Evolutionary conservation across 768 basidiomycete species (phyloP), one percentile per base, ranked within the genome.

Genomic region (Butyriboletus loyo): DNA sequence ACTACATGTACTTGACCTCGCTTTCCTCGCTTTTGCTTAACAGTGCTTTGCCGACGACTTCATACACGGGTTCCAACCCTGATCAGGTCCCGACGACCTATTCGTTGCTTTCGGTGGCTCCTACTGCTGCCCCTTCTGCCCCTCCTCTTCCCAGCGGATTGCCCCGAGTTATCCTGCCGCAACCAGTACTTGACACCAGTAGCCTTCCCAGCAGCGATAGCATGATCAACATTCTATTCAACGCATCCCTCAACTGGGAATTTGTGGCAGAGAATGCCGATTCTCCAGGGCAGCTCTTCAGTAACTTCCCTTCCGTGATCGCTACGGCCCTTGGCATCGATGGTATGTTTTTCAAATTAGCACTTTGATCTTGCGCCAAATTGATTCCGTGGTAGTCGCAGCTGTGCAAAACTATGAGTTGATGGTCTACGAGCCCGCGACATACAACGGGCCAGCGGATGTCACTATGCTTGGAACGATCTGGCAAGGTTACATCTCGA

Each of bases 231-330:
- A 60, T 95, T 36, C 61, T 90, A 55, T 87, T 92, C 68, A 77
- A 82, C 5, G 61, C 53, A 1, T 69, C 67, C 22, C 72, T 94
- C 53, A 78, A 77, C 51, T 95, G 92, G 92, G 19, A 59, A 0
- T 90, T 84, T 58, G 87, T 93, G 5, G 81, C 84, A 36, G 57
- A 58, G 14, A 83, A 75, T 53, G 53, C 69, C 8, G 74, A 85
- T 49, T 79, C 88, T 1, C 76, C 82, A 3, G 85, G 78, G 43
- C 91, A 98, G 72, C 76, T 98, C 38, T 89, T 98, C 63, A 82
- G 79, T 13, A 86, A 77, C 62, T 72, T 86, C 49, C 90, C 92
- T 1, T 25, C 62, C 0, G 65, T 85, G 50, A 58, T 87, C 47
- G 55, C 73, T 27, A 61, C 64, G 3, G 75, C 84, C 4, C 73